These are phyloP conservation scores for Venturia aucupariae DNA, from an alignment of 2,329 filamentous ascomycete genomes.

Conservation along the genomic window DNA sequence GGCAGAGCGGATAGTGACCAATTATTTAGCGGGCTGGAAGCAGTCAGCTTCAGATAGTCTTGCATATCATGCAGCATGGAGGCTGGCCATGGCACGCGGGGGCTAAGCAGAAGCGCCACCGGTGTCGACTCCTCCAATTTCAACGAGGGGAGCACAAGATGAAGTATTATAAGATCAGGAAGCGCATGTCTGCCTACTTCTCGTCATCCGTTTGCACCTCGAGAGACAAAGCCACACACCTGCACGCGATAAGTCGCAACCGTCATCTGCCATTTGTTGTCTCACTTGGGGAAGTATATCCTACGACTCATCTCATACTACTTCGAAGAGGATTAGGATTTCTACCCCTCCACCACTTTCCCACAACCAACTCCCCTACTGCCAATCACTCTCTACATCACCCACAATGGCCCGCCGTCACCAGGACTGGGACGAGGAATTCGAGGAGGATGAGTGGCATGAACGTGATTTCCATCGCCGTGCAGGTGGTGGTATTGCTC, in stretches of 20 bases:
- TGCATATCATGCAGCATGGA: background rate
- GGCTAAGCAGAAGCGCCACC: slow-evolving; percentile 2
- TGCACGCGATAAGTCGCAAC: background rate
- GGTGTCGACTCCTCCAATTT: background rate
- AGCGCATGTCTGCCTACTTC: background rate
- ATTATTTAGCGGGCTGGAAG: background rate
- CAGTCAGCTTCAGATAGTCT: slow-evolving; percentile 3
- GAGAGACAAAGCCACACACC: too few species aligned
- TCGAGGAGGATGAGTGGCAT: slow-evolving; percentile 14
- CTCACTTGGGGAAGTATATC: background rate
- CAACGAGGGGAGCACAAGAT: background rate
- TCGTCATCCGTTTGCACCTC: background rate
- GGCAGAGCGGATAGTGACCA: background rate
- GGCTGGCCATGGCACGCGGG: background rate
- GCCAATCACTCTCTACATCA: background rate
- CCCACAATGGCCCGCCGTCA: slow-evolving; percentile 1
- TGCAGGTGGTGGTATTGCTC: background rate
- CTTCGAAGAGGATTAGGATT: background rate
- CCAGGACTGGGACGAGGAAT: slow-evolving; percentile 1
- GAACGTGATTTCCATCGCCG: slow-evolving; percentile 12
- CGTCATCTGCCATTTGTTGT: slow-evolving; percentile 1
- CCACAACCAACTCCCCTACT: background rate
- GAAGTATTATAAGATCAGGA: background rate
- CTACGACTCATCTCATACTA: background rate
- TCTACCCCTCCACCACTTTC: background rate